Percentiles rank a stretch among this genome's conserved stretches.
These are phyloP conservation scores for Tylopilus orsonianus DNA, from an alignment of 1,284 basidiomycete species.

Conservation along the genomic window DNA sequence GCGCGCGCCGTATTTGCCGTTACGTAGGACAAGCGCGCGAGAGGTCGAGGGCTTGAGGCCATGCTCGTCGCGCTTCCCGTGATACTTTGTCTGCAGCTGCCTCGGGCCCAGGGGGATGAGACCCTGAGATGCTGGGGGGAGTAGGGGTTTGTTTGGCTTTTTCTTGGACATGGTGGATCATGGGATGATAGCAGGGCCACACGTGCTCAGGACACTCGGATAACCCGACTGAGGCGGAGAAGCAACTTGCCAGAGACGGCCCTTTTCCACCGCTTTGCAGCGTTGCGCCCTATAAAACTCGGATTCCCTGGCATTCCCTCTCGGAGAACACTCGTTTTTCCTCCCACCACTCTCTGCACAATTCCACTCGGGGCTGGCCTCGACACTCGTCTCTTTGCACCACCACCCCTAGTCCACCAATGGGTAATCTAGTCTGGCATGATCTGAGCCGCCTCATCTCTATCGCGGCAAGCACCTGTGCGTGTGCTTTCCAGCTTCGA, in stretches of 20 bases:
- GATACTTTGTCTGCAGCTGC: slow-evolving; percentile 44
- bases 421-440: slow-evolving; percentile 86
- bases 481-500: slow-evolving; percentile 37
- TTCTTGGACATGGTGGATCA: slow-evolving; percentile 32
- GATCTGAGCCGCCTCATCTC: slow-evolving; percentile 73
- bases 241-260: slow-evolving; percentile 6
- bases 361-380: slow-evolving; percentile 15
- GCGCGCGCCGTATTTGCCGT: slow-evolving; percentile 67
- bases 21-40: slow-evolving; percentile 69
- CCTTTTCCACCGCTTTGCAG: slow-evolving; percentile 1
- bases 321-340: not conserved
- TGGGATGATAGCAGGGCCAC: not conserved
- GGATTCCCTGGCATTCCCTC: not conserved
- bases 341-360: not conserved
- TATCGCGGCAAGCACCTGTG: slow-evolving; percentile 73
- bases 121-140: slow-evolving; percentile 30
- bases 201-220: too few relatives aligned
- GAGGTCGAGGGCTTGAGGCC: slow-evolving; percentile 61
- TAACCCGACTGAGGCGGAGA: too few relatives aligned
- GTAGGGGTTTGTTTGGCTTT: slow-evolving; percentile 21
- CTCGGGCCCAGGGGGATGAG: slow-evolving; percentile 55
- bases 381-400: not conserved
- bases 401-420: slow-evolving; percentile 41
- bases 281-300: slow-evolving; percentile 2
- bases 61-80: slow-evolving; percentile 45